Percentiles rank a stretch among this genome's conserved stretches.
Evolutionary conservation across 2,329 filamentous ascomycete genomes (phyloP).

Genomic region (Penicillium oxalicum): DNA sequence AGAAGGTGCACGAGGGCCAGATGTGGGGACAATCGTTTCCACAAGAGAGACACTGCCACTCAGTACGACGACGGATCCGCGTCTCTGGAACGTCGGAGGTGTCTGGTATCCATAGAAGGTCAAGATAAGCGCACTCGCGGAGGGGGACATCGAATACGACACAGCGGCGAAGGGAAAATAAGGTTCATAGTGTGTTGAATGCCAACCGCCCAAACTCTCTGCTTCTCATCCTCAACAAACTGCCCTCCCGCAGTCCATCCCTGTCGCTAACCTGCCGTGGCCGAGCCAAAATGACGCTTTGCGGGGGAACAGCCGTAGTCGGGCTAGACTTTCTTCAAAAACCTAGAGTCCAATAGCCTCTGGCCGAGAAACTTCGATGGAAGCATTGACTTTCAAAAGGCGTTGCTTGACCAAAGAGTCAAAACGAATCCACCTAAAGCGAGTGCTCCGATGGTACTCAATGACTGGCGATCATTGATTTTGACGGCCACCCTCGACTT

Average conservation of each 20-base stretch:
- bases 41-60: too few species aligned
- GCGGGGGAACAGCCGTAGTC: background rate
- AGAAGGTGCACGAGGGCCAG: too few species aligned
- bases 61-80: too few species aligned
- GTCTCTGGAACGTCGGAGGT: too few species aligned
- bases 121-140: too few species aligned
- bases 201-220: too few species aligned
- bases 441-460: background rate
- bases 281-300: background rate
- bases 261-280: background rate
- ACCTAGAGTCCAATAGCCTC: background rate
- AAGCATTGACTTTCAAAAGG: background rate
- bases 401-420: slow-evolving; percentile 1
- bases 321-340: background rate
- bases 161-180: too few species aligned
- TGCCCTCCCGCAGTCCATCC: background rate
- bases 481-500: background rate
- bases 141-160: too few species aligned
- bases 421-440: background rate
- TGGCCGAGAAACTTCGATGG: slow-evolving; percentile 16
- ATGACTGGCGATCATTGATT: background rate
- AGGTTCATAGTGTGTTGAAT: too few species aligned
- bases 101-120: too few species aligned
- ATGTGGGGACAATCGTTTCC: too few species aligned
- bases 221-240: background rate